Conservation (phyloP, 2,329 filamentous ascomycete species). For the Colletotrichum euphorbiae region DNA sequence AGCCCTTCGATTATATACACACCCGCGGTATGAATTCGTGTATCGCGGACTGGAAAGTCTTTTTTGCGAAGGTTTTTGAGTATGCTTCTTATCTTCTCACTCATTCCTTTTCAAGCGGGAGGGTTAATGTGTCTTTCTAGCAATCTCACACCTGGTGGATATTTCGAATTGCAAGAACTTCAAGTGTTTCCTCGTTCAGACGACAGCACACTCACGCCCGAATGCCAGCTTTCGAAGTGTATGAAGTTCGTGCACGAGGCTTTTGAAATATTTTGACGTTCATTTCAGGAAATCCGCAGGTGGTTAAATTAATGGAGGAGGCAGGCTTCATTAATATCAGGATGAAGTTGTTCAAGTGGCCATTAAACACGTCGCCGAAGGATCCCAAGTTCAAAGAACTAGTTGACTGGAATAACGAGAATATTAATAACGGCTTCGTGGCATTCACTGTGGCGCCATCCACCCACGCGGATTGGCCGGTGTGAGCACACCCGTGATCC, state of each 20-base stretch:
- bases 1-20: slow-evolving; percentile 69
- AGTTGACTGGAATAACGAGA: too few relatives aligned
- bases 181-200: slow-evolving; percentile 52
- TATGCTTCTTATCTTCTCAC: slow-evolving; percentile 43
- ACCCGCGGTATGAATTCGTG: slow-evolving; percentile 65
- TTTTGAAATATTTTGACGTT: slow-evolving; percentile 44
- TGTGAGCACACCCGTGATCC: too few relatives aligned
- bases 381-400: too few relatives aligned
- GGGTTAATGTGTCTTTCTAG: slow-evolving; percentile 43
- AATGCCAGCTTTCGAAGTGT: slow-evolving; percentile 42
- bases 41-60: slow-evolving; percentile 62
- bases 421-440: too few relatives aligned
- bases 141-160: slow-evolving; percentile 63
- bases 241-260: slow-evolving; percentile 30
- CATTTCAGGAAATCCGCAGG: slow-evolving; percentile 40
- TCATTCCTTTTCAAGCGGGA: neutral
- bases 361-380: too few relatives aligned
- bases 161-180: slow-evolving; percentile 57
- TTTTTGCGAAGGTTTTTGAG: slow-evolving; percentile 59
- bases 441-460: too few relatives aligned
- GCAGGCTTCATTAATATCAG: slow-evolving; percentile 43
- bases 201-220: slow-evolving; percentile 51
- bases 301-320: slow-evolving; percentile 43
- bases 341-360: too few relatives aligned
- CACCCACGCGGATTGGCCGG: too few relatives aligned